phyloP scores from a whole-genome alignment of 805 yeast species.

The Wickerhamomyces subpelliculosus region DNA sequence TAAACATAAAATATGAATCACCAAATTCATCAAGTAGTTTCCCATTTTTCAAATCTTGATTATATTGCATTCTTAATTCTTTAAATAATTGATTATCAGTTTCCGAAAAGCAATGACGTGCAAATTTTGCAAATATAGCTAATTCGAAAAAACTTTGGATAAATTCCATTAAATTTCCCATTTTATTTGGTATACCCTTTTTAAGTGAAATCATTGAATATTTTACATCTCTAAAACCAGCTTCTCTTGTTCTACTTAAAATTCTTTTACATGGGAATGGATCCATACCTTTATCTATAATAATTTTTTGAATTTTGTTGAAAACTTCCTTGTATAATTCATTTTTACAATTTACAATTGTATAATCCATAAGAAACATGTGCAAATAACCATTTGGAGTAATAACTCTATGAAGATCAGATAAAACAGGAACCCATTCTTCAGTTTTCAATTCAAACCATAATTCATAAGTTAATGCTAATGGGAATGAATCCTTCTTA shows the following conservation, averaged over 20 bases:
- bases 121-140: slow-evolving; percentile 11
- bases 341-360: slow-evolving; percentile 14
- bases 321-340: slow-evolving; percentile 9
- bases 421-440: slow-evolving; percentile 17
- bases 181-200: slow-evolving; percentile 14
- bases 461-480: slow-evolving; percentile 14
- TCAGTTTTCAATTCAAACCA: slow-evolving; percentile 12
- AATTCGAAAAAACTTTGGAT: slow-evolving; percentile 15
- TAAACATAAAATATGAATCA: slow-evolving; percentile 18
- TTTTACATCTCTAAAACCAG: slow-evolving; percentile 15
- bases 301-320: slow-evolving; percentile 5
- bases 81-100: slow-evolving; percentile 12
- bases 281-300: slow-evolving; percentile 14
- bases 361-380: slow-evolving; percentile 16
- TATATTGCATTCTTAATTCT: slow-evolving; percentile 13
- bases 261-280: slow-evolving; percentile 19
- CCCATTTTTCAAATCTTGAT: slow-evolving; percentile 13
- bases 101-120: slow-evolving; percentile 6
- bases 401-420: slow-evolving; percentile 14
- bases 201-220: slow-evolving; percentile 16
- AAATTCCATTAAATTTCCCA: slow-evolving; percentile 20
- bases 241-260: slow-evolving; percentile 10
- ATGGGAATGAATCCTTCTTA: slow-evolving; percentile 11
- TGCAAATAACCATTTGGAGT: slow-evolving; percentile 12
- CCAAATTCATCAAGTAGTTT: slow-evolving; percentile 15